Evolutionary conservation across 306 rosid species (phyloP), one percentile per base, ranked within the genome.

Genomic region (Rosa chinensis): DNA sequence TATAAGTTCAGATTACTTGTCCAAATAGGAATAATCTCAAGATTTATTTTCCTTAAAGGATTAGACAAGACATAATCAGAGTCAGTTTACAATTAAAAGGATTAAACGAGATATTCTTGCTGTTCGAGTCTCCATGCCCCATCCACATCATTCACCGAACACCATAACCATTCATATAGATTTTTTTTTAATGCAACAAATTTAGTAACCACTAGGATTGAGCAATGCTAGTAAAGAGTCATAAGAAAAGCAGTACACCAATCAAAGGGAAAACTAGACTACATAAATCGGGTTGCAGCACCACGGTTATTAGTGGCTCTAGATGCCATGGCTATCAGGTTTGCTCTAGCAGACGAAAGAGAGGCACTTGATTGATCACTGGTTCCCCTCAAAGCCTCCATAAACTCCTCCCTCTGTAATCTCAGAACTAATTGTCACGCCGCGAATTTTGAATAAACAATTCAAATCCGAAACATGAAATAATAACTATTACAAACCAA

Each of bases 381-480:
- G 70, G 81, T 77, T 45, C 72, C 89, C 75, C 90, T 79, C 66
- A 87, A 82, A 32, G 79, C 88, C 52, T 85, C 90, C 89, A 92
- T 72, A 79, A 94, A 94, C 87, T 94, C 97, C 49, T 92, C 93
- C 76, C 97, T 92, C 74, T 92, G 97, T 79, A 92, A 48, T 84
- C 94, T 94, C 23, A 86, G 81, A 81, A 95, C 97, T 55, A n/a
- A n/a, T n/a, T n/a, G n/a, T n/a, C n/a, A n/a, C n/a, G n/a, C n/a
- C n/a, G n/a, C n/a, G n/a, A n/a, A n/a, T n/a, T n/a, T n/a, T n/a
- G n/a, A n/a, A n/a, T n/a, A n/a, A n/a, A n/a, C n/a, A n/a, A n/a
- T n/a, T n/a, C n/a, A n/a, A n/a, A n/a, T n/a, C n/a, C n/a, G n/a
- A n/a, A n/a, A n/a, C n/a, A n/a, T n/a, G n/a, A n/a, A n/a, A n/a